A percentile compares a stretch with the other conserved stretches of the same genome.
These are phyloP conservation scores for Nicotiana noctiflora DNA, from an alignment of 257 asterid genomes.

Conservation along the genomic window DNA sequence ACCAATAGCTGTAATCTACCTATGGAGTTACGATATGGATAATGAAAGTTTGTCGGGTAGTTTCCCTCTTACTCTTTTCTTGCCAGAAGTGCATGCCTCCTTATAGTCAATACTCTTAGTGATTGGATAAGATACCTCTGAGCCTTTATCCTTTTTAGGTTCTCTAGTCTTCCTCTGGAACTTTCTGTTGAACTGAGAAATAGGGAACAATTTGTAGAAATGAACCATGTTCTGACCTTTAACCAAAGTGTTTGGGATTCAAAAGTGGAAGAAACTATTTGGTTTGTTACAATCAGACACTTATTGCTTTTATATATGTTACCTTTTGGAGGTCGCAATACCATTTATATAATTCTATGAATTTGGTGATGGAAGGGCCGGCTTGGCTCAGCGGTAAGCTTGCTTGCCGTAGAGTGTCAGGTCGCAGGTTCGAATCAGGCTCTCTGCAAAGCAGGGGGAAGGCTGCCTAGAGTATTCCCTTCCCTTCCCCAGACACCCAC, in stretches of 20 bases:
- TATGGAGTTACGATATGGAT: not conserved
- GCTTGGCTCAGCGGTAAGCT: too few species aligned
- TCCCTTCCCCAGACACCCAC: too few species aligned
- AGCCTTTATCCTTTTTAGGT: not conserved
- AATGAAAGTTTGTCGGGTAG: not conserved
- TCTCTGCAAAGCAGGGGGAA: too few species aligned
- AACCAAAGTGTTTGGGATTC: not conserved
- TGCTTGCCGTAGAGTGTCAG: too few species aligned
- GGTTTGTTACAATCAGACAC: not conserved
- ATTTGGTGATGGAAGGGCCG: not conserved
- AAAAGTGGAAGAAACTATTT: not conserved
- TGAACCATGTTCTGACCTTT: not conserved
- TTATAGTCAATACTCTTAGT: not conserved
- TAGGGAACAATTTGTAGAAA: not conserved
- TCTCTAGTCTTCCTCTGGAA: not conserved
- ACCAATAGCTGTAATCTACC: slow-evolving; percentile 1
- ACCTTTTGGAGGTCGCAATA: not conserved
- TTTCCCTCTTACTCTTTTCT: not conserved
- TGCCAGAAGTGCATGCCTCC: not conserved
- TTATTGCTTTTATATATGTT: not conserved
- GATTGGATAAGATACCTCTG: not conserved
- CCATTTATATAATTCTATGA: not conserved
- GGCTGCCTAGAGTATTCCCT: too few species aligned
- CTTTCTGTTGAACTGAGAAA: not conserved
- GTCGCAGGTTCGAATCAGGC: too few species aligned